Percentiles rank a stretch among this genome's conserved stretches.
These are phyloP conservation scores for Zizania latifolia DNA, from an alignment of 176 grass and related monocot species.

Conservation along the genomic window DNA sequence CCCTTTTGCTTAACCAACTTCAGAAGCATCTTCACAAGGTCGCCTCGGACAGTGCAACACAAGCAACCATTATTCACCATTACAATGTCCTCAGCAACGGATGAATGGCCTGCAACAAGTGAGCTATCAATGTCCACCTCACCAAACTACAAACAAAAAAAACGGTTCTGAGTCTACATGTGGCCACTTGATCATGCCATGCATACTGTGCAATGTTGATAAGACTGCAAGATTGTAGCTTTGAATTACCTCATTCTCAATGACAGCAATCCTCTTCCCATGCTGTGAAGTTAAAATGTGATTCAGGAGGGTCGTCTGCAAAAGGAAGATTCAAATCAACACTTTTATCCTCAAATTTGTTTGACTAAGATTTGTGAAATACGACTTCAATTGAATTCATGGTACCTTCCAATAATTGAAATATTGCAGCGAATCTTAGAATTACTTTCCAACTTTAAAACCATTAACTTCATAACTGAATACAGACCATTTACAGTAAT, in stretches of 20 bases:
- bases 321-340: not conserved
- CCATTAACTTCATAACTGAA: too few species aligned
- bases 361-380: too few species aligned
- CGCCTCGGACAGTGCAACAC: slow-evolving; percentile 70
- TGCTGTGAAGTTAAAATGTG: slow-evolving; percentile 67
- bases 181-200: not conserved
- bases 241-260: slow-evolving; percentile 61
- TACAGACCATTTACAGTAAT: too few species aligned
- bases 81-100: slow-evolving; percentile 63
- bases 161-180: not conserved
- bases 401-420: too few species aligned
- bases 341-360: too few species aligned
- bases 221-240: not conserved
- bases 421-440: too few species aligned
- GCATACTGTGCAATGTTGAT: not conserved
- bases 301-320: slow-evolving; percentile 67
- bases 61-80: slow-evolving; percentile 80
- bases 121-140: slow-evolving; percentile 73
- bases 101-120: slow-evolving; percentile 65
- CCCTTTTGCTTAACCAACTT: slow-evolving; percentile 54
- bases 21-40: slow-evolving; percentile 73
- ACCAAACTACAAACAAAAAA: slow-evolving; percentile 40
- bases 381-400: too few species aligned
- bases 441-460: too few species aligned
- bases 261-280: slow-evolving; percentile 68